Conservation (phyloP, 768 basidiomycete species). For the Xerocomellus intermedius region DNA sequence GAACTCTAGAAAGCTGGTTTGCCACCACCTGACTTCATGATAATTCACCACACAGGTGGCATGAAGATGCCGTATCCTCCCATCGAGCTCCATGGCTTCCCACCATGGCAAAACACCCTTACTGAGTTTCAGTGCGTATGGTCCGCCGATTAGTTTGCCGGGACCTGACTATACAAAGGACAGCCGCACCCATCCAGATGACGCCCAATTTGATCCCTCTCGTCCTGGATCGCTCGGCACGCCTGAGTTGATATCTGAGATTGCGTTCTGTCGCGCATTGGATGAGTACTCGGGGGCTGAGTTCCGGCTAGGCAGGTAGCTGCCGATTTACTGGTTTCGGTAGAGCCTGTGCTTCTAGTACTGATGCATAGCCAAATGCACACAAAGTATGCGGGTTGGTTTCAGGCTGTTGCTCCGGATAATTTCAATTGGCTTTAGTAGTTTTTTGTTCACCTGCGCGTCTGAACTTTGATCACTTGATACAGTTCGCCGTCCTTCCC, state of each 20-base stretch:
- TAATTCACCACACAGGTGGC: slow-evolving; percentile 59
- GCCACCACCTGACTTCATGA: slow-evolving; percentile 72
- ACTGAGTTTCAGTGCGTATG: slow-evolving; percentile 73
- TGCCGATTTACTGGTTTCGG: neutral
- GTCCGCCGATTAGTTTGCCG: neutral
- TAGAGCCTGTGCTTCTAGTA: slow-evolving; percentile 3
- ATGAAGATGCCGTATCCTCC: slow-evolving; percentile 40
- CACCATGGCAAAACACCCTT: slow-evolving; percentile 82
- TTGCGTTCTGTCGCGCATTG: slow-evolving; percentile 63
- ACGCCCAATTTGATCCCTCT: neutral
- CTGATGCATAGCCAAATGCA: neutral
- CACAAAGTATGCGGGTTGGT: neutral
- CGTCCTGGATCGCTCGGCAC: neutral
- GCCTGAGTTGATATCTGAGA: slow-evolving; percentile 44
- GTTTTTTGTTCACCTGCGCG: neutral
- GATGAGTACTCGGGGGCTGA: slow-evolving; percentile 73
- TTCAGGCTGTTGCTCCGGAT: neutral
- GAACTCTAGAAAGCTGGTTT: slow-evolving; percentile 50
- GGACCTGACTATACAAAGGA: slow-evolving; percentile 2
- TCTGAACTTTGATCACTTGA: neutral
- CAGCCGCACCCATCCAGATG: slow-evolving; percentile 26
- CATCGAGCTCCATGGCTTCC: slow-evolving; percentile 71
- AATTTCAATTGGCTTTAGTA: neutral
- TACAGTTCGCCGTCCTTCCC: neutral
- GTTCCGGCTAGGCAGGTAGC: slow-evolving; percentile 75